Evolutionary conservation across 345 rosid species (phyloP).

Genomic region (Euphorbia pulcherrima): DNA sequence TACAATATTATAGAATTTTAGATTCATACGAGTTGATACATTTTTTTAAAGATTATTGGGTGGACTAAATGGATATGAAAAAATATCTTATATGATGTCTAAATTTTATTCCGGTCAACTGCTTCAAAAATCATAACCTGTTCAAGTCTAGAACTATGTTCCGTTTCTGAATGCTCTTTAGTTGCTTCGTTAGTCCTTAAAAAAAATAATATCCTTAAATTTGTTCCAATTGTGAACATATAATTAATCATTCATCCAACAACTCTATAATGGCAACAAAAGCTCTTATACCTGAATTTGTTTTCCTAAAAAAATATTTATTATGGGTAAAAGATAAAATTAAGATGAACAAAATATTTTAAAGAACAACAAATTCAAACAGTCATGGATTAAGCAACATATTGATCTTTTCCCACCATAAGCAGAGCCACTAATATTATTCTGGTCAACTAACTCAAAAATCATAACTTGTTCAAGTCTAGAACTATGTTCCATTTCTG

Average conservation of each 20-base stretch:
- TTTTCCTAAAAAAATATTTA: too few relatives aligned
- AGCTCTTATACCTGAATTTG: too few relatives aligned
- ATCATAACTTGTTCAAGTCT: constrained; percentile 76
- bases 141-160: constrained; percentile 51
- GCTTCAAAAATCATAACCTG: constrained; percentile 91
- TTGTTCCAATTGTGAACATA: constrained; percentile 27
- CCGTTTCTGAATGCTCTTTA: constrained; percentile 36
- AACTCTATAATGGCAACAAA: too few relatives aligned
- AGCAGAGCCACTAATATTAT: constrained; percentile 95
- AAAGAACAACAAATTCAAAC: too few relatives aligned
- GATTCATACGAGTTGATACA: too few relatives aligned
- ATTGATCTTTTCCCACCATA: constrained; percentile 97
- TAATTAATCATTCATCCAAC: constrained; percentile 1
- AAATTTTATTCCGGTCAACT: constrained; percentile 79
- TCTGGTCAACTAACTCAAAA: constrained; percentile 89
- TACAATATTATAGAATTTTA: too few relatives aligned
- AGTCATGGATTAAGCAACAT: too few relatives aligned
- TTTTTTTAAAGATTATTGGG: too few relatives aligned
- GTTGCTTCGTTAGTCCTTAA: constrained; percentile 55
- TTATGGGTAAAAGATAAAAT: too few relatives aligned
- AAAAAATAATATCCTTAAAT: constrained; percentile 74
- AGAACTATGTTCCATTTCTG: constrained; percentile 37
- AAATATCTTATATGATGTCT: too few relatives aligned
- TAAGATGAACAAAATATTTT: too few relatives aligned
- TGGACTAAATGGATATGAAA: too few relatives aligned